Evolutionary conservation across 768 basidiomycete species (phyloP).

Genomic region (Suillus americanus): DNA sequence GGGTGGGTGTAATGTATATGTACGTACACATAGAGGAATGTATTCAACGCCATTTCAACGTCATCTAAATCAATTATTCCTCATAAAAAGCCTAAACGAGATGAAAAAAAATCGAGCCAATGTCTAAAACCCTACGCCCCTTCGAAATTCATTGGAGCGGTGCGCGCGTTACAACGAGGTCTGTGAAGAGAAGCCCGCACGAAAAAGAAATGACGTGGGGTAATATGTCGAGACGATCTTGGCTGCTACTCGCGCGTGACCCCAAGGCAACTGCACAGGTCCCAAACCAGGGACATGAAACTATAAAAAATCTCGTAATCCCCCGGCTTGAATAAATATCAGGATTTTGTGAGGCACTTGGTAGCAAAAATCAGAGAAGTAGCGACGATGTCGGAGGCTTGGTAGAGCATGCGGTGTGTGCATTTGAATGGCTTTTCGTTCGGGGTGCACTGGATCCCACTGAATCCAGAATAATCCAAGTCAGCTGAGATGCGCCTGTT

Average conservation of each 20-base stretch:
- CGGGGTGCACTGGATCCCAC: not conserved
- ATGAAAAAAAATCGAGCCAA: not conserved
- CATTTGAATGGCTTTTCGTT: not conserved
- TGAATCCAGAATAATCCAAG: not conserved
- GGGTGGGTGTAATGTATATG: not conserved
- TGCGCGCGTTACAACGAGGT: too few species aligned
- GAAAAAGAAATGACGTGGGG: not conserved
- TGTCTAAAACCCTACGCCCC: not conserved
- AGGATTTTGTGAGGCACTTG: not conserved
- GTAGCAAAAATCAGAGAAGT: not conserved
- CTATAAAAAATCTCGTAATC: not conserved
- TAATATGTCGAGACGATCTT: not conserved
- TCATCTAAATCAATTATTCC: not conserved
- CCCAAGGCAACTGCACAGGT: not conserved
- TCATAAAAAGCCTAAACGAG: not conserved
- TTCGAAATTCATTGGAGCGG: not conserved
- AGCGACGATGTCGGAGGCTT: constrained; percentile 3
- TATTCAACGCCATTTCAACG: not conserved
- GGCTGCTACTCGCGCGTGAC: not conserved
- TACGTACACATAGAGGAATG: not conserved
- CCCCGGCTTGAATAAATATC: not conserved
- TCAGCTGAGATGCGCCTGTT: constrained; percentile 2
- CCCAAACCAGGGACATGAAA: constrained; percentile 1
- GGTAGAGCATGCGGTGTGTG: not conserved
- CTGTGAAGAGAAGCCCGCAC: not conserved